A percentile compares a stretch with the other conserved stretches of the same genome.
Conservation (phyloP, 257 asterid species). For the Jacaranda copaia region DNA sequence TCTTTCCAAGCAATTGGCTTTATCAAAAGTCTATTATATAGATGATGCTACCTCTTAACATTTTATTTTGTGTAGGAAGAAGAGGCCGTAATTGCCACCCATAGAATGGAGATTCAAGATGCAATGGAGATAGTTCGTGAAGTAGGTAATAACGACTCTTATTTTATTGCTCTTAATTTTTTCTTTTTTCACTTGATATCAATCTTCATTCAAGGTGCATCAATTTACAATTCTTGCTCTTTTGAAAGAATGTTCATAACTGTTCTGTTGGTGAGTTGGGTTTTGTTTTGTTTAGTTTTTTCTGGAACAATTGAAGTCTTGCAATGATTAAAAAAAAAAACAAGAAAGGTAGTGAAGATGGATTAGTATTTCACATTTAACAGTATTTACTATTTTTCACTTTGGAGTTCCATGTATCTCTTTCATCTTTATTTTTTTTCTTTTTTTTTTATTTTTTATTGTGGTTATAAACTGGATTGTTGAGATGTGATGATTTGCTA, state of each 20-base stretch:
- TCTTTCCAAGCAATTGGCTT: not conserved
- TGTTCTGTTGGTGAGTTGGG: no score
- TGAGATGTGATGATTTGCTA: no score
- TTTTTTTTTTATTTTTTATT: no score
- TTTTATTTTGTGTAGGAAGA: conserved; percentile 68
- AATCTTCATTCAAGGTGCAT: conserved; percentile 13
- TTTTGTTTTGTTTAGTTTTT: no score
- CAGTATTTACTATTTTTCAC: no score
- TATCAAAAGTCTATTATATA: conserved; percentile 10
- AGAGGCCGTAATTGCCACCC: conserved; percentile 92
- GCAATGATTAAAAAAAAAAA: no score
- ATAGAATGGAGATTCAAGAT: conserved; percentile 93
- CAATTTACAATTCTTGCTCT: not conserved
- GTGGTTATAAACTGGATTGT: no score
- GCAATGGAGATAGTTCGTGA: conserved; percentile 98
- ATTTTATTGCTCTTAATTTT: not conserved
- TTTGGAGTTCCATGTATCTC: no score
- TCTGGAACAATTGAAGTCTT: no score
- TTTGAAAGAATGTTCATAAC: not conserved
- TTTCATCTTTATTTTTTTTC: no score
- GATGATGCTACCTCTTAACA: conserved; percentile 14
- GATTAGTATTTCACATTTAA: no score
- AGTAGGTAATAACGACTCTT: conserved; percentile 46
- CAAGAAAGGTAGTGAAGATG: no score
- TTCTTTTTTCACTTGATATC: conserved; percentile 3